Conservation (phyloP, 495 filamentous ascomycete genomes). For the Talaromyces wortmannii region DNA sequence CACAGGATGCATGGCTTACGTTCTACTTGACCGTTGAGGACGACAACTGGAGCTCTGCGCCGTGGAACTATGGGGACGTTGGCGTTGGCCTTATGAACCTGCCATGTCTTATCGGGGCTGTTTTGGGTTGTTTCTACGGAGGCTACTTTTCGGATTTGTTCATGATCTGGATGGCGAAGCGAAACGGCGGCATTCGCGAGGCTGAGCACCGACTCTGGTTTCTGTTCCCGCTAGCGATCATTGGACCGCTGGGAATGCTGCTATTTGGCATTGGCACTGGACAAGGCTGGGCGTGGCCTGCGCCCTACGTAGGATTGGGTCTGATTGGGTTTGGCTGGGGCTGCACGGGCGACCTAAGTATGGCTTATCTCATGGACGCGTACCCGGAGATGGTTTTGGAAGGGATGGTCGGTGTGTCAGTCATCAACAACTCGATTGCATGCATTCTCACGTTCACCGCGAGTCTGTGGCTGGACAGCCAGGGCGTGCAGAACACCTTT, state of each 20-base stretch:
- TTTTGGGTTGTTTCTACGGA: slow-evolving; percentile 26
- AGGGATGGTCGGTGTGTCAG: slow-evolving; percentile 27
- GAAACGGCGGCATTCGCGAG: slow-evolving; percentile 22
- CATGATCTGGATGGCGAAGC: slow-evolving; percentile 21
- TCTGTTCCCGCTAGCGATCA: slow-evolving; percentile 18
- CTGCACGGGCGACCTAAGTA: slow-evolving; percentile 24
- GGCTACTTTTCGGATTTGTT: slow-evolving; percentile 27
- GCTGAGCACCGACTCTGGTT: slow-evolving; percentile 29
- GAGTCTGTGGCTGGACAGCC: slow-evolving; percentile 11
- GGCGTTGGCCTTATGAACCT: slow-evolving; percentile 28
- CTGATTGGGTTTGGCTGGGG: slow-evolving; percentile 29
- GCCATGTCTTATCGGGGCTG: slow-evolving; percentile 23
- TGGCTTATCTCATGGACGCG: slow-evolving; percentile 23
- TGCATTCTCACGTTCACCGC: slow-evolving; percentile 26
- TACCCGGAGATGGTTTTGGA: slow-evolving; percentile 27
- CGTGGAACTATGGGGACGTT: slow-evolving; percentile 23
- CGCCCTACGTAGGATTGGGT: slow-evolving; percentile 21
- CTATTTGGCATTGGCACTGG: slow-evolving; percentile 24
- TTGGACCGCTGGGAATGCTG: slow-evolving; percentile 23
- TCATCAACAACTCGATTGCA: slow-evolving; percentile 28
- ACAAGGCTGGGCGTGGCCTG: slow-evolving; percentile 16
- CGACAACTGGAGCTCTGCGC: slow-evolving; percentile 20
- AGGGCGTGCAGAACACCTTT: slow-evolving; percentile 12
- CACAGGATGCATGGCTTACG: slow-evolving; percentile 29
- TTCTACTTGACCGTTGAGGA: slow-evolving; percentile 30